These are phyloP conservation scores for Hygrocybe punicea DNA, from an alignment of 768 basidiomycete genomes.

Conservation along the genomic window DNA sequence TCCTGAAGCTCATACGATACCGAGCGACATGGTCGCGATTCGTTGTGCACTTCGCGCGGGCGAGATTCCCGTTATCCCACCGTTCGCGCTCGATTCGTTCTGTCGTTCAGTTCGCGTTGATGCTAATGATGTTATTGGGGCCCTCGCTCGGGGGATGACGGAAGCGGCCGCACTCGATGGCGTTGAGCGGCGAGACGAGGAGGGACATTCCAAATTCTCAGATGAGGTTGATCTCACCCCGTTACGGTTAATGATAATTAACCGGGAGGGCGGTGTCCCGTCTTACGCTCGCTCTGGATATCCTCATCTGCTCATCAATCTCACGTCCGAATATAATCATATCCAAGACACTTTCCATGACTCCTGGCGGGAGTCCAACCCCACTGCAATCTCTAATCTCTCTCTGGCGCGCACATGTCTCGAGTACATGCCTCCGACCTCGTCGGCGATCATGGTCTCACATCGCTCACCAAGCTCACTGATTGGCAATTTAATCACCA, in stretches of 20 bases:
- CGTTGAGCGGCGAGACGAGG: slow-evolving; percentile 29
- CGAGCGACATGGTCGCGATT: slow-evolving; percentile 77
- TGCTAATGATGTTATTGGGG: slow-evolving; percentile 84
- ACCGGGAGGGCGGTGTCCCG: slow-evolving; percentile 92
- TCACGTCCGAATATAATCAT: slow-evolving; percentile 79
- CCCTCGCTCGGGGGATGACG: slow-evolving; percentile 83
- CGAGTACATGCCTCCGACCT: slow-evolving; percentile 85
- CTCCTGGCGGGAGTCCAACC: slow-evolving; percentile 73
- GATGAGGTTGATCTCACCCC: slow-evolving; percentile 82
- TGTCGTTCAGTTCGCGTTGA: slow-evolving; percentile 83
- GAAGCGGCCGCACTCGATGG: slow-evolving; percentile 43
- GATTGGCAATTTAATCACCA: slow-evolving; percentile 96
- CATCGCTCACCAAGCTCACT: slow-evolving; percentile 94
- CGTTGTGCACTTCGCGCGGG: slow-evolving; percentile 87
- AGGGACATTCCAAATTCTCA: slow-evolving; percentile 37
- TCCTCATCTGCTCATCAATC: slow-evolving; percentile 94
- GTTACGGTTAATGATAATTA: slow-evolving; percentile 95
- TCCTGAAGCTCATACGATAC: slow-evolving; percentile 77
- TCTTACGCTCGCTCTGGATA: slow-evolving; percentile 94
- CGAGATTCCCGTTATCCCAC: slow-evolving; percentile 94
- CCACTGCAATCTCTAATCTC: slow-evolving; percentile 84
- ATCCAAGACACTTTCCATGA: slow-evolving; percentile 82
- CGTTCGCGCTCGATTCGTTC: slow-evolving; percentile 88
- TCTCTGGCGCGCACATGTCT: slow-evolving; percentile 82
- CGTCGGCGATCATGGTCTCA: slow-evolving; percentile 95